Evolutionary conservation across 164 flowering plant genomes (phyloP), one percentile per base, ranked within the genome.

Genomic region (Vitis amurensis): DNA sequence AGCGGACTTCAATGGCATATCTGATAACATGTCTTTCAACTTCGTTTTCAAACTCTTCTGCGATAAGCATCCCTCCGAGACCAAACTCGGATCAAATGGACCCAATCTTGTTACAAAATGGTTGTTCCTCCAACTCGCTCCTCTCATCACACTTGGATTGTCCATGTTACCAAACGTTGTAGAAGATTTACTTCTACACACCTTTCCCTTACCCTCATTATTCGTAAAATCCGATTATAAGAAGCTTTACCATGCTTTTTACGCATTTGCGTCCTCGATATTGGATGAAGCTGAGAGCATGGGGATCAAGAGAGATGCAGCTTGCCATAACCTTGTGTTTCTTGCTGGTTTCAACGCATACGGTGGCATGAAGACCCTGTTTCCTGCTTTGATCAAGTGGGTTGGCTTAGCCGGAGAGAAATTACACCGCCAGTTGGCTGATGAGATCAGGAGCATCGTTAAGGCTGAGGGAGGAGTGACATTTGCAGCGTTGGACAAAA

Each of bases 311-410:
- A 59, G 81, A 47, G 81, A 76, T 3, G 80, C 80, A 56, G 83
- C 83, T 6, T 73, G 73, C 56, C 77, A 82, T 64, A 79, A 80
- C 68, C 29, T 82, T 3, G 57, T 82, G 7, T 82, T 80, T 15
- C 59, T 73, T 3, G 62, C 73, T 3, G 65, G 78, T 23, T 76
- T 82, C 55, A 82, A 78, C 56, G 57, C 82, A 0, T 74, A 63
- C 23, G 83, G 80, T 0, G 85, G 85, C 13, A 70, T 74, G 73
- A 76, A 69, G 16, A 55, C 67, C 0, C 48, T 69, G 47, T 78
- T 82, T 71, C 83, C 83, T 0, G 19, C 29, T 7, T 15, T 82
- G 47, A 29, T 82, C 52, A 80, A 78, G 72, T 78, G 70, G 69
- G 59, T 80, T 5, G 78, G 77, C 15, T 0, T 11, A 0, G 80